Base-by-base conservation (phyloP, 768 basidiomycete genomes). In the Hebeloma cylindrosporum region DNA sequence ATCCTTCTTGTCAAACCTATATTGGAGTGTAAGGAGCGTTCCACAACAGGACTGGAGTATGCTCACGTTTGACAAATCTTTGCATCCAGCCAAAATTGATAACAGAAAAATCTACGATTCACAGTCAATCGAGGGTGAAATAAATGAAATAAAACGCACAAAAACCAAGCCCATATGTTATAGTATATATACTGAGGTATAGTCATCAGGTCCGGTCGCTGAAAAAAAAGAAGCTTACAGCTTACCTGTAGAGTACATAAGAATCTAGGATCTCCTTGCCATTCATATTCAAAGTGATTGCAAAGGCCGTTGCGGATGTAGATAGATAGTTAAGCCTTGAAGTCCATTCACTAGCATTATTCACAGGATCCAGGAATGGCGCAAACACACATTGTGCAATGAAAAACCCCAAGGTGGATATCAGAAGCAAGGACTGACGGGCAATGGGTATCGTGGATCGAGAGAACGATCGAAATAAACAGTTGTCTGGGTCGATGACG, bases 291-390 rank as follows among this genome's bases (percentile, higher is more conserved):
- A 85, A 62, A 14, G 79, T 79, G 36, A 83, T 77, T n/a, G 71
- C 65, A 16, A 90, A 70, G 3, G 87, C 82, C 25, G 85, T 72
- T 16, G 72, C 60, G 22, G 86, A 74, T 7, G 86, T 85, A 21
- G 74, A 56, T 30, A 88, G 71, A 61, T 87, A 91, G 60, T 84
- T 84, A 33, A 84, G 60, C 38, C 88, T 64, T 32, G 84, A 86
- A 8, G 75, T 74, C 79, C 82, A 85, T 71, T 88, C 85, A 60
- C 79, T 83, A 1, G 84, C 83, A 61, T 88, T 88, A 60, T 78
- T 79, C 46, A 83, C 74, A 14, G 84, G 83, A 55, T 87, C 78
- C 46, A 82, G 54, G 59, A 88, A 88, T 5, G 86, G 84, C 1
- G 72, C 71, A 40, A 78, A 65, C 21, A 76, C 57, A 52, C 81